Evolutionary conservation across 306 rosid species (phyloP).

Genomic region (Canavalia ensiformis): DNA sequence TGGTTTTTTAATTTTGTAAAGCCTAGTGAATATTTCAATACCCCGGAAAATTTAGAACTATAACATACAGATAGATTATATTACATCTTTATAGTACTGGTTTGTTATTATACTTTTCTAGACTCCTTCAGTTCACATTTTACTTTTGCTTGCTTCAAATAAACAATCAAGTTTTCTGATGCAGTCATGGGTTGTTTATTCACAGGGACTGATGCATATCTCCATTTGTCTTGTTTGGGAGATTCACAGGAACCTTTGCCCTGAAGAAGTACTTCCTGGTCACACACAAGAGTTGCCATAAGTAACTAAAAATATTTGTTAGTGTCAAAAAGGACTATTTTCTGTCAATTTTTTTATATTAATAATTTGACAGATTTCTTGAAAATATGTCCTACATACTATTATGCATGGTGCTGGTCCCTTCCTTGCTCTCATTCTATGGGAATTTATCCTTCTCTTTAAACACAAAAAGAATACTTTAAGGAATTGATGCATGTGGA

Average conservation of each 20-base stretch:
- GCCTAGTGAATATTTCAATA: no score
- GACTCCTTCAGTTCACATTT: not conserved
- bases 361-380: slow-evolving; percentile 46
- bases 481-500: slow-evolving; percentile 12
- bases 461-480: not conserved
- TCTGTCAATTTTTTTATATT: slow-evolving; percentile 45
- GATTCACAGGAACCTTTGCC: slow-evolving; percentile 92
- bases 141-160: not conserved
- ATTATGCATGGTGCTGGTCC: slow-evolving; percentile 25
- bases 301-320: no score
- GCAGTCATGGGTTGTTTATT: slow-evolving; percentile 27
- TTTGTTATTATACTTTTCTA: not conserved
- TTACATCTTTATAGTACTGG: not conserved
- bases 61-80: not conserved
- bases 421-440: not conserved
- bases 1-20: not conserved
- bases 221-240: slow-evolving; percentile 90
- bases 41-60: no score
- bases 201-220: slow-evolving; percentile 93
- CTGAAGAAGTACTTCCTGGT: slow-evolving; percentile 39
- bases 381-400: slow-evolving; percentile 20
- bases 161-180: slow-evolving; percentile 18
- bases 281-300: no score
- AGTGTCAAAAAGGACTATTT: slow-evolving; percentile 33
- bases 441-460: slow-evolving; percentile 6